Evolutionary conservation across 106 monocot species (phyloP).

Genomic region (Dendrobium officinale): DNA sequence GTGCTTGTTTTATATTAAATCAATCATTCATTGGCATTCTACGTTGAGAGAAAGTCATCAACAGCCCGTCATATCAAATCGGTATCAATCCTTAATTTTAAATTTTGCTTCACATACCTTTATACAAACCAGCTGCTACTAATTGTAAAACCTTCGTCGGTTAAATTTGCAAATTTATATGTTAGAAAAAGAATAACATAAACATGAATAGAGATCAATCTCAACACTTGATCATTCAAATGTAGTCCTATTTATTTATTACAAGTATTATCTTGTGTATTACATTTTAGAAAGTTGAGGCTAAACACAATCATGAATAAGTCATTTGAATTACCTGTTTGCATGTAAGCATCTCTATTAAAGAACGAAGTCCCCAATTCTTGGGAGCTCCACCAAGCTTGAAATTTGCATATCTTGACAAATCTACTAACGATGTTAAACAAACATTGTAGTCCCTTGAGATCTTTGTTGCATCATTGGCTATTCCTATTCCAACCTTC

Average conservation of each 20-base stretch:
- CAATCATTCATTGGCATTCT: not conserved
- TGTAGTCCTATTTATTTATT: not conserved
- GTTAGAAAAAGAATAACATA: not conserved
- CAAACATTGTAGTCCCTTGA: slow-evolving; percentile 57
- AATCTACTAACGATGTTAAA: slow-evolving; percentile 55
- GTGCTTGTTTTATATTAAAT: too few species aligned
- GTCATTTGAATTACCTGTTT: slow-evolving; percentile 45
- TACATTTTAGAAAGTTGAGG: not conserved
- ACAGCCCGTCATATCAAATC: not conserved
- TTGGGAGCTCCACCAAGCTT: slow-evolving; percentile 54
- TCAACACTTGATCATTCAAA: not conserved
- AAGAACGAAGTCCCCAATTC: slow-evolving; percentile 64
- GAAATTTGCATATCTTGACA: slow-evolving; percentile 71
- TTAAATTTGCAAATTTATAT: too few species aligned
- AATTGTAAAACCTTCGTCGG: not conserved
- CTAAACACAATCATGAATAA: not conserved
- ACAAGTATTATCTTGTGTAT: not conserved
- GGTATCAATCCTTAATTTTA: not conserved
- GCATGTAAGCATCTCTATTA: slow-evolving; percentile 72
- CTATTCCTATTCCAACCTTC: slow-evolving; percentile 79
- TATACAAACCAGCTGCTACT: not conserved
- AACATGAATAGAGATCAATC: not conserved
- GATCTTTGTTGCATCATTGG: slow-evolving; percentile 71
- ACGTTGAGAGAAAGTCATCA: not conserved
- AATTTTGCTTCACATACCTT: not conserved